Conservation (phyloP, 2,329 filamentous ascomycete species). For the Fusarium pseudoanthophilum region DNA sequence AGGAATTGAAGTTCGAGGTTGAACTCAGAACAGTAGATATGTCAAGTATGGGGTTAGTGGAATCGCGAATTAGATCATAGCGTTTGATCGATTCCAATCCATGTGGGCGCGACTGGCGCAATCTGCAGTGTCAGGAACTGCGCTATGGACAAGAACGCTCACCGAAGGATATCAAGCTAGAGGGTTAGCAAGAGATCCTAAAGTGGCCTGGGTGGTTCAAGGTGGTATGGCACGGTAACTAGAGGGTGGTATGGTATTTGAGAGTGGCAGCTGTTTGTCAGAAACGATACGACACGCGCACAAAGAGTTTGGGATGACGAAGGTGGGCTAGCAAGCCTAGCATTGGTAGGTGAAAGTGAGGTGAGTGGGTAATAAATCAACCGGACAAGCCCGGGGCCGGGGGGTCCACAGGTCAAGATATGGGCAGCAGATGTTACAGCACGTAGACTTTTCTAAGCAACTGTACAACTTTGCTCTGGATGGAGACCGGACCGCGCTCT, state of each 20-base stretch:
- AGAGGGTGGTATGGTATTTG: not conserved
- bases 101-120: conserved; percentile 42
- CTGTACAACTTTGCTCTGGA: not conserved
- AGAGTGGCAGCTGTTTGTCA: conserved; percentile 30
- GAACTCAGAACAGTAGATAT: conserved; percentile 6
- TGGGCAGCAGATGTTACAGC: not conserved
- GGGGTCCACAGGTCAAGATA: not conserved
- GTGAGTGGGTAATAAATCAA: conserved; percentile 17
- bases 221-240: conserved; percentile 10
- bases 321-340: conserved; percentile 3
- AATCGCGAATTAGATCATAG: conserved; percentile 45
- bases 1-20: conserved; percentile 24
- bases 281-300: conserved; percentile 18
- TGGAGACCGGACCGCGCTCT: conserved; percentile 22
- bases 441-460: not conserved
- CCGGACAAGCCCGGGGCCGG: conserved; percentile 19
- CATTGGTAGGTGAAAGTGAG: conserved; percentile 19
- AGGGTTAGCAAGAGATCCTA: conserved; percentile 23
- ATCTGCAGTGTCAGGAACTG: conserved; percentile 31
- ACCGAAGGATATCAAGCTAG: conserved; percentile 45
- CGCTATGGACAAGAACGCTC: conserved; percentile 48
- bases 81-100: conserved; percentile 38
- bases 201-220: conserved; percentile 25
- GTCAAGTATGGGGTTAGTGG: conserved; percentile 35
- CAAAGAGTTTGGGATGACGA: conserved; percentile 37